Evolutionary conservation across 768 basidiomycete genomes (phyloP), one percentile per base, ranked within the genome.

Genomic region (Xanthoconium stramineum): DNA sequence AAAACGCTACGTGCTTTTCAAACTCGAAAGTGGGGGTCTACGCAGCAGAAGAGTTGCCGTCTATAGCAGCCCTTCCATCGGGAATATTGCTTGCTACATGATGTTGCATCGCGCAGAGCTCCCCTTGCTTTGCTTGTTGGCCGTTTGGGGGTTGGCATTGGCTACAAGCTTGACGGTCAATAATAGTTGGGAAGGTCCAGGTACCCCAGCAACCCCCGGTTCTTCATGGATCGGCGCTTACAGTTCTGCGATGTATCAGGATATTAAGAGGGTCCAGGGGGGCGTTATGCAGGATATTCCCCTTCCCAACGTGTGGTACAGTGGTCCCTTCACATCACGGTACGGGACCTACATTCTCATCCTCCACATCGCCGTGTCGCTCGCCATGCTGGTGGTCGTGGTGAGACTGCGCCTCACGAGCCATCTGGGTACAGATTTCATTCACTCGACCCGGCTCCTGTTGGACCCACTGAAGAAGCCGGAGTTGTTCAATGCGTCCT

Each of bases 1-100:
- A 24, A 61, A 56, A n/a, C 55, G 62, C 29, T 64, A 61, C 30
- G 56, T 61, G 10, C 53, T 64, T 35, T 53, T 52, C 56, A 60
- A 56, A 24, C 48, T 63, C 36, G 28, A 47, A 5, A 46, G 28
- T 24, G 56, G 32, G 13, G 61, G 58, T n/a, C 15, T 66, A 9
- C 53, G 48, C 17, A 52, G 61, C 43, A 52, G 42, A 44, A 55
- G 53, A 33, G 52, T 63, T 3, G 58, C 56, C 9, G 12, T 66
- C n/a, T 60, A 64, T 20, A 61, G 39, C 35, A 53, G 47, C 9
- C 46, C 49, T 13, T 48, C 59, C 17, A 55, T 66, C 17, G 56
- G 47, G 5, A 57, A 53, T 38, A 42, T 66, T 32, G 55, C 43
- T 6, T 13, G 6, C 12, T 33, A 58, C 30, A 11, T 61, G 48